Evolutionary conservation across 2,329 filamentous ascomycete genomes (phyloP).

Genomic region (Paecilomyces niveus): DNA sequence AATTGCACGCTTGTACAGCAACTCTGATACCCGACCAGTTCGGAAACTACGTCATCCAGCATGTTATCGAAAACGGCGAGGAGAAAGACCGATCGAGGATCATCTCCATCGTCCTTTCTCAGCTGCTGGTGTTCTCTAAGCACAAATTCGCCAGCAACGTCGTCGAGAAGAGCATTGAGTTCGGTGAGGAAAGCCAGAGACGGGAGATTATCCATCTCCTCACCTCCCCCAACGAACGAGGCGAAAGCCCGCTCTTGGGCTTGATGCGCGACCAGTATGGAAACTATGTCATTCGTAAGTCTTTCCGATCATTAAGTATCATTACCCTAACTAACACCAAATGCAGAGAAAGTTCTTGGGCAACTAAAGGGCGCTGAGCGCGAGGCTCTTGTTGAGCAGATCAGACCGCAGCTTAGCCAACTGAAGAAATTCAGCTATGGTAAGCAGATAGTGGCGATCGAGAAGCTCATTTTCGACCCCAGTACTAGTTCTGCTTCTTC

Average conservation of each 20-base stretch:
- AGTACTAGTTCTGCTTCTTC: conserved; percentile 18
- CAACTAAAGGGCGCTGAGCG: conserved; percentile 55
- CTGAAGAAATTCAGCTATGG: conserved; percentile 59
- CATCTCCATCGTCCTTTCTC: conserved; percentile 63
- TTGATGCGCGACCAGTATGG: conserved; percentile 88
- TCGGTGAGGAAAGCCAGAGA: conserved; percentile 62
- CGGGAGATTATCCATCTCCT: conserved; percentile 60
- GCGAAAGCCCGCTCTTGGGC: conserved; percentile 61
- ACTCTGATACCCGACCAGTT: conserved; percentile 78
- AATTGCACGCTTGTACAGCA: conserved; percentile 66
- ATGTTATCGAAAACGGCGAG: conserved; percentile 74
- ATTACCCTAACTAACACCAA: conserved; percentile 16
- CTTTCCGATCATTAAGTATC: not conserved
- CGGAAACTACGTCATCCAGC: conserved; percentile 94
- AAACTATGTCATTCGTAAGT: conserved; percentile 95
- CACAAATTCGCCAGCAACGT: conserved; percentile 98
- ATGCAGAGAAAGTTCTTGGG: conserved; percentile 68
- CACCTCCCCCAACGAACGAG: conserved; percentile 54
- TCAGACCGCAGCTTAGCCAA: conserved; percentile 54
- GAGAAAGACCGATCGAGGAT: conserved; percentile 65
- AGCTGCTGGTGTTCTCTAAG: conserved; percentile 72
- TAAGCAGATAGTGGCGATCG: conserved; percentile 60
- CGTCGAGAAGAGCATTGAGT: conserved; percentile 82
- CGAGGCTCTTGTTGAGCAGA: conserved; percentile 53
- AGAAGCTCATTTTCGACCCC: conserved; percentile 45